Base-by-base conservation (phyloP, 176 grass and related monocot genomes). In the Pharus latifolius region DNA sequence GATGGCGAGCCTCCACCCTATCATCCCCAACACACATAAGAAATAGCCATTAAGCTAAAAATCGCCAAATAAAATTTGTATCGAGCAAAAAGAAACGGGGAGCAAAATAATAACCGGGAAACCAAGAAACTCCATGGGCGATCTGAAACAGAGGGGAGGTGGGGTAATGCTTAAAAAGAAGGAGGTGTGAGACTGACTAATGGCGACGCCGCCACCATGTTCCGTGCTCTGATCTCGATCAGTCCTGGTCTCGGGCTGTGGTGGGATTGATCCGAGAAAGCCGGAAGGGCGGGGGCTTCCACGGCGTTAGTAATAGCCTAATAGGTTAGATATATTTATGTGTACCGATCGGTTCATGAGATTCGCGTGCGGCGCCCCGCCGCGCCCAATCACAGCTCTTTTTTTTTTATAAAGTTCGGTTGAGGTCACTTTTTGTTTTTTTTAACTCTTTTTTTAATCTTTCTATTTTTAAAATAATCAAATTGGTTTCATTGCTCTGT, bases 341-440 rank as follows among this genome's bases (percentile, higher is more conserved):
- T 18, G 75, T 47, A 79, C 53, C 75, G 76, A 85, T 85, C 70
- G 47, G 40, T 69, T 85, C 83, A 80, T 80, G 69, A 63, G 63
- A 80, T 80, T 48, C 76, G 83, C 80, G 82, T 55, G 76, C 61
- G 75, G 69, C 62, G 82, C 54, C 82, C 62, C 69, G 82, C 83
- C 83, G 70, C 76, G 83, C 68, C 82, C 82, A 29, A 14, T 60
- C 63, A 47, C 59, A 73, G 67, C 28, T 24, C 11, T 7, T 0
- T 8, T 16, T 42, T n/a, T n/a, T n/a, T n/a, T n/a, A n/a, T n/a
- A n/a, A n/a, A n/a, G n/a, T n/a, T n/a, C n/a, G n/a, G n/a, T n/a
- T n/a, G n/a, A n/a, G n/a, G n/a, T n/a, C n/a, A n/a, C n/a, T n/a
- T n/a, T n/a, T n/a, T n/a, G n/a, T n/a, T n/a, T n/a, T n/a, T n/a